A percentile compares a stretch with the other conserved stretches of the same genome.
These are phyloP conservation scores for Albophoma yamanashiensis DNA, from an alignment of 2,329 filamentous ascomycete genomes.

Conservation along the genomic window DNA sequence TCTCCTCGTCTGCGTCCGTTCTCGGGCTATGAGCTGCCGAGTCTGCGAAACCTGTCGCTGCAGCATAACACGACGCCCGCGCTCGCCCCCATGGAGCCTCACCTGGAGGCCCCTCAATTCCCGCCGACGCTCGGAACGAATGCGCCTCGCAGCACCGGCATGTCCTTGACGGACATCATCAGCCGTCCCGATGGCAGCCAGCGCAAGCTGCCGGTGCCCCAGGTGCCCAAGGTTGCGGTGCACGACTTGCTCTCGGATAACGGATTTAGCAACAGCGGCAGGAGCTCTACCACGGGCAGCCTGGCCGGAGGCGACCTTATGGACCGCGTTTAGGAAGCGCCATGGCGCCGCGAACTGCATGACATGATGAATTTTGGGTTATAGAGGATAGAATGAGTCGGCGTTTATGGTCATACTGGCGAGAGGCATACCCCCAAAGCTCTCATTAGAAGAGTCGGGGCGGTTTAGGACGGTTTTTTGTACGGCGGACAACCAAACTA, in stretches of 20 bases:
- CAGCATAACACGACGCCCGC: conserved; percentile 43
- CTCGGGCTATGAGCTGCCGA: conserved; percentile 70
- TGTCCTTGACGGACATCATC: conserved; percentile 88
- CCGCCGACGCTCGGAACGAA: conserved; percentile 40
- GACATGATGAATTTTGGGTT: conserved; percentile 27
- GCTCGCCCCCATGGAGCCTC: conserved; percentile 48
- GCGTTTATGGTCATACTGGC: conserved; percentile 21
- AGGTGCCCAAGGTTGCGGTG: conserved; percentile 80
- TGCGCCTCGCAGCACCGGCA: conserved; percentile 47
- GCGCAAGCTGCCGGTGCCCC: conserved; percentile 82
- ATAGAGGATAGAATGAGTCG: conserved; percentile 29
- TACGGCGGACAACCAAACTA: conserved; percentile 7
- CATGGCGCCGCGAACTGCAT: conserved; percentile 16
- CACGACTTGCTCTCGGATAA: conserved; percentile 69
- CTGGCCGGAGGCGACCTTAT: conserved; percentile 61
- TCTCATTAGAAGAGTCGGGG: conserved; percentile 6
- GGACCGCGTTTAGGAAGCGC: conserved; percentile 35
- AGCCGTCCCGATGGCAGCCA: conserved; percentile 77
- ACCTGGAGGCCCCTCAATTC: conserved; percentile 33
- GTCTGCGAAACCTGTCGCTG: conserved; percentile 57
- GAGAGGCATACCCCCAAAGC: conserved; percentile 1
- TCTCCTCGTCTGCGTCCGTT: conserved; percentile 82
- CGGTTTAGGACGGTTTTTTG: conserved; percentile 6
- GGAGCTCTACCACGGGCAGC: conserved; percentile 68
- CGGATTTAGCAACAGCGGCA: conserved; percentile 60